Conservation (phyloP, 225 moss, liverwort and hornwort genomes). For the Antitrichia curtipendula region DNA sequence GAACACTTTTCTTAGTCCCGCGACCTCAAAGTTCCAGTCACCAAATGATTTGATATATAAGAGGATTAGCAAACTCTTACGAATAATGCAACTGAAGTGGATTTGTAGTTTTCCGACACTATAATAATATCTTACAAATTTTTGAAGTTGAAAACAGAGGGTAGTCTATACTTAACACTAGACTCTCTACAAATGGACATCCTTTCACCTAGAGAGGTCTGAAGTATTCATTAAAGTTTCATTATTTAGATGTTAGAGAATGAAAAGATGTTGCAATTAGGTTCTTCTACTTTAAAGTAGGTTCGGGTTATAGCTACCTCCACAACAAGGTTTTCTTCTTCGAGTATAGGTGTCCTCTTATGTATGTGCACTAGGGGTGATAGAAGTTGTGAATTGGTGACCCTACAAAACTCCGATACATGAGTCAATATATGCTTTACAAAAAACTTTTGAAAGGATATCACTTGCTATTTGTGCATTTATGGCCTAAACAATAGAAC, state of each 20-base stretch:
- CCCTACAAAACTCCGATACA: background rate
- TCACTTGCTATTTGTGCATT: background rate
- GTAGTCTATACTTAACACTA: too few relatives aligned
- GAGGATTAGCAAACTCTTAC: too few relatives aligned
- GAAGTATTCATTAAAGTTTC: background rate
- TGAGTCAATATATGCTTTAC: background rate
- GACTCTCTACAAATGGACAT: too few relatives aligned
- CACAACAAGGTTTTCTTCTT: too few relatives aligned
- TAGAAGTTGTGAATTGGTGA: background rate
- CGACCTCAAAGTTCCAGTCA: accelerated
- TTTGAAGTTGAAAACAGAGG: too few relatives aligned
- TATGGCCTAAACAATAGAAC: background rate
- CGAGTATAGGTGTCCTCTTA: background rate
- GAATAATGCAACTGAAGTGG: too few relatives aligned
- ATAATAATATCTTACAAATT: too few relatives aligned
- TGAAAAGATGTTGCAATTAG: background rate
- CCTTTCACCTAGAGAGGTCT: too few relatives aligned
- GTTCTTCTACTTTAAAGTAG: background rate
- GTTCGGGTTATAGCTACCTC: background rate
- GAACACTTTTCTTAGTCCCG: background rate
- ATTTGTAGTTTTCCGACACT: too few relatives aligned
- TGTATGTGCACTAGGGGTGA: accelerated
- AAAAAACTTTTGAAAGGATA: background rate
- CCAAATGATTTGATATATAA: too few relatives aligned
- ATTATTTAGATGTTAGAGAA: too few relatives aligned